Percentiles rank a stretch among this genome's conserved stretches.
These are phyloP conservation scores for Fagus crenata DNA, from an alignment of 306 rosid genomes.

Conservation along the genomic window DNA sequence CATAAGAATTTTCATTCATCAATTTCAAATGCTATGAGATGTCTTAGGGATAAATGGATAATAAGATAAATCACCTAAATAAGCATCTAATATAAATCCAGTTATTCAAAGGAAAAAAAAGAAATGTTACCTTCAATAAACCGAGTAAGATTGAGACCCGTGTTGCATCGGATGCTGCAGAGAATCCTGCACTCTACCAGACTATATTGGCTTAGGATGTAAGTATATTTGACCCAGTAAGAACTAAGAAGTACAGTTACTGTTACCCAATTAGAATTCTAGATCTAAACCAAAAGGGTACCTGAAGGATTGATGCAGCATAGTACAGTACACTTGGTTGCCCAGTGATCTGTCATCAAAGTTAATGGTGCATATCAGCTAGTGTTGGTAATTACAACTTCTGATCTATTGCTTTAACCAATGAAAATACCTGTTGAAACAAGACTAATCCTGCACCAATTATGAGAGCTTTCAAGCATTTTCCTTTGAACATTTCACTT, in stretches of 20 bases:
- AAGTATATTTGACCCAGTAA: slow-evolving; percentile 23
- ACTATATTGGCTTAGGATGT: slow-evolving; percentile 28
- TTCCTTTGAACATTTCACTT: slow-evolving; percentile 74
- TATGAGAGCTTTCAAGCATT: slow-evolving; percentile 71
- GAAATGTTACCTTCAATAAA: slow-evolving; percentile 62
- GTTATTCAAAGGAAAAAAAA: slow-evolving; percentile 5
- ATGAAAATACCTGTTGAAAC: slow-evolving; percentile 84
- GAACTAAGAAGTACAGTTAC: slow-evolving; percentile 6
- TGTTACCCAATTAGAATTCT: slow-evolving; percentile 22
- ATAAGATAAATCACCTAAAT: neutral
- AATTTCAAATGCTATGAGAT: slow-evolving; percentile 12
- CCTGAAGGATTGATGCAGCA: slow-evolving; percentile 92
- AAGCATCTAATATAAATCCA: slow-evolving; percentile 4
- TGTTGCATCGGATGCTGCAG: slow-evolving; percentile 92
- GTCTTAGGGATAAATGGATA: slow-evolving; percentile 14
- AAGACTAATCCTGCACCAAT: slow-evolving; percentile 84
- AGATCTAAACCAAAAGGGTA: slow-evolving; percentile 37
- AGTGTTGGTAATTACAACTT: slow-evolving; percentile 21
- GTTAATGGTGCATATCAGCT: slow-evolving; percentile 35
- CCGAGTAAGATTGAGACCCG: slow-evolving; percentile 92
- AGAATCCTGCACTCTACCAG: slow-evolving; percentile 86
- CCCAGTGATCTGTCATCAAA: slow-evolving; percentile 81
- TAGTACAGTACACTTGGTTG: slow-evolving; percentile 98
- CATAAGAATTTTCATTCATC: slow-evolving; percentile 10
- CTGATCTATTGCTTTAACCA: slow-evolving; percentile 29